Percentiles rank a stretch among this genome's conserved stretches.
phyloP scores from a whole-genome alignment of 2,329 filamentous ascomycete genomes.

The Cladosporium cucumerinum region DNA sequence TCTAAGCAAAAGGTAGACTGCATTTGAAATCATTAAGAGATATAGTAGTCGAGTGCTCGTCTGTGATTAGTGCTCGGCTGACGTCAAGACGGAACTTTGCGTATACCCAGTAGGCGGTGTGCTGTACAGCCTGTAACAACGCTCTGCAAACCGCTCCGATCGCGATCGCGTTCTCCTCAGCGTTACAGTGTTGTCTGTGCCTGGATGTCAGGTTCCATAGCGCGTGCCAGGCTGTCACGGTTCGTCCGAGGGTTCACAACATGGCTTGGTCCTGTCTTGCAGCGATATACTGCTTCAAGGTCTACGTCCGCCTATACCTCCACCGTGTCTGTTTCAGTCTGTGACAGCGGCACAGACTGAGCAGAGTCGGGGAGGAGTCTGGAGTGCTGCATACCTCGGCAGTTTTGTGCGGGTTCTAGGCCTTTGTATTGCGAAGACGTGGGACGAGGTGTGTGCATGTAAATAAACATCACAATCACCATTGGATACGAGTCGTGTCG shows the following conservation, averaged over 20 bases:
- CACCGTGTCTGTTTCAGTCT: neutral
- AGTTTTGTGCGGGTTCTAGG: neutral
- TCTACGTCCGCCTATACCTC: neutral
- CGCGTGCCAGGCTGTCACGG: neutral
- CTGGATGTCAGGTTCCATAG: neutral
- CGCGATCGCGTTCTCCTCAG: neutral
- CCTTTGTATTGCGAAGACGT: neutral
- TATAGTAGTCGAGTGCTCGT: neutral
- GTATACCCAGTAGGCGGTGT: neutral
- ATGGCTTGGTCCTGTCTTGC: neutral
- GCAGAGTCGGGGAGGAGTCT: neutral
- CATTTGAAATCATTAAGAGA: neutral
- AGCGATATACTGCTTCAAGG: neutral
- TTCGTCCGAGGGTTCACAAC: neutral
- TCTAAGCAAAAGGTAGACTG: neutral
- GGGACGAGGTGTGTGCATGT: neutral
- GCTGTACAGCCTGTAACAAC: neutral
- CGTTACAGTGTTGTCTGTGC: constrained; percentile 1
- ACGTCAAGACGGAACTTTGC: neutral
- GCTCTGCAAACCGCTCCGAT: neutral
- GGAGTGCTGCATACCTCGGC: neutral
- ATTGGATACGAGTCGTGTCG: neutral
- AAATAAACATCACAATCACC: neutral
- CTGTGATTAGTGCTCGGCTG: neutral
- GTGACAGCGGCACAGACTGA: neutral